Conservation (phyloP, 345 rosid species). For the Hibiscus syriacus region DNA sequence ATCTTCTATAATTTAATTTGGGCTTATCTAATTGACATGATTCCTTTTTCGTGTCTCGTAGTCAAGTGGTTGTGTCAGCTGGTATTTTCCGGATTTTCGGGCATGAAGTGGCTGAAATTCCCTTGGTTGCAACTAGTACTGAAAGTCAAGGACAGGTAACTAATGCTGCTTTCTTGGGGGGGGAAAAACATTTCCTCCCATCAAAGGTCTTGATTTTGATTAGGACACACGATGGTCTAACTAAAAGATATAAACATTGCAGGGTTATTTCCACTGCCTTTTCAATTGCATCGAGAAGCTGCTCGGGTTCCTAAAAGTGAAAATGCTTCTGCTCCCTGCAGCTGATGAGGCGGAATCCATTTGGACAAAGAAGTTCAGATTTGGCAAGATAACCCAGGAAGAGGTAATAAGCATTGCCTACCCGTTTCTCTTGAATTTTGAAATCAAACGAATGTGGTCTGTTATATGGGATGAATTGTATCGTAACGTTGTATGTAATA, state of each 20-base stretch:
- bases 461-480: no score
- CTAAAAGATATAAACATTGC: constrained; percentile 7
- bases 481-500: neutral
- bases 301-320: constrained; percentile 55
- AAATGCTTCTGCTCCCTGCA: constrained; percentile 72
- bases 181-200: neutral
- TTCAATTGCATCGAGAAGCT: constrained; percentile 70
- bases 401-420: constrained; percentile 37
- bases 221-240: neutral
- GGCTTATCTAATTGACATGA: neutral
- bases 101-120: constrained; percentile 83
- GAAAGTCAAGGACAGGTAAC: constrained; percentile 68
- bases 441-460: neutral
- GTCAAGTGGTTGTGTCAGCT: constrained; percentile 71
- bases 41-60: constrained; percentile 23
- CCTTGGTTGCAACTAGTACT: constrained; percentile 73
- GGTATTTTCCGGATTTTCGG: constrained; percentile 79
- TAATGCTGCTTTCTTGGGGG: neutral
- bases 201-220: neutral
- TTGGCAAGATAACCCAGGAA: constrained; percentile 43
- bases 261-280: constrained; percentile 87
- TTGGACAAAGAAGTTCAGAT: constrained; percentile 83
- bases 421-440: no score
- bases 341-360: constrained; percentile 88
- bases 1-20: neutral